A percentile compares a stretch with the other conserved stretches of the same genome.
phyloP scores from a whole-genome alignment of 1,284 basidiomycete genomes.

The Leccinum proliferum region DNA sequence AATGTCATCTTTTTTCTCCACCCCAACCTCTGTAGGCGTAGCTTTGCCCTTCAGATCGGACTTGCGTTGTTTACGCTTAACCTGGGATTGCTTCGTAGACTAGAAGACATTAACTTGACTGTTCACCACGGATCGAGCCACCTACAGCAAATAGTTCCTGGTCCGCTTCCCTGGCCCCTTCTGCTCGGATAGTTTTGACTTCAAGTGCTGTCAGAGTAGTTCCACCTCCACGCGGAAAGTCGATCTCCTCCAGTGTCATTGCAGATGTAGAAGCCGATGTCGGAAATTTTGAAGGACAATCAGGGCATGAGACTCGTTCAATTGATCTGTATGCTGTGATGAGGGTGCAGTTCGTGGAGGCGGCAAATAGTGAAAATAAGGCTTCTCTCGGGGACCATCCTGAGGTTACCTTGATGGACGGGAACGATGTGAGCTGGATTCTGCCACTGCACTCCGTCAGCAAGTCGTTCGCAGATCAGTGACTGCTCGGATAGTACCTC shows the following conservation, averaged over 20 bases:
- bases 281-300: conserved; percentile 4
- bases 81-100: conserved; percentile 14
- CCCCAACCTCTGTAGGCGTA: conserved; percentile 20
- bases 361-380: conserved; percentile 36
- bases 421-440: conserved; percentile 24
- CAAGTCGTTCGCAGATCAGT: background rate
- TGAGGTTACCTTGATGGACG: conserved; percentile 22
- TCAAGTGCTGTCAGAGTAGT: conserved; percentile 86
- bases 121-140: conserved; percentile 9
- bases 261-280: conserved; percentile 7
- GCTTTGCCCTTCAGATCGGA: conserved; percentile 40
- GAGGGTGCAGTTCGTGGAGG: conserved; percentile 22
- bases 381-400: conserved; percentile 31
- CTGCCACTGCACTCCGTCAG: conserved; percentile 18
- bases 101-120: conserved; percentile 5
- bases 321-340: conserved; percentile 21
- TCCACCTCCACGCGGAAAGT: conserved; percentile 92
- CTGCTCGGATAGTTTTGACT: conserved; percentile 80
- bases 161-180: conserved; percentile 82
- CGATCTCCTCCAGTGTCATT: conserved; percentile 24
- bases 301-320: background rate
- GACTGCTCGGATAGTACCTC: conserved; percentile 17
- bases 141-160: conserved; percentile 69
- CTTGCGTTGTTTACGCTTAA: conserved; percentile 39
- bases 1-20: conserved; percentile 37